Evolutionary conservation across 257 asterid genomes (phyloP), one percentile per base, ranked within the genome.

Genomic region (Solanum commersonii): DNA sequence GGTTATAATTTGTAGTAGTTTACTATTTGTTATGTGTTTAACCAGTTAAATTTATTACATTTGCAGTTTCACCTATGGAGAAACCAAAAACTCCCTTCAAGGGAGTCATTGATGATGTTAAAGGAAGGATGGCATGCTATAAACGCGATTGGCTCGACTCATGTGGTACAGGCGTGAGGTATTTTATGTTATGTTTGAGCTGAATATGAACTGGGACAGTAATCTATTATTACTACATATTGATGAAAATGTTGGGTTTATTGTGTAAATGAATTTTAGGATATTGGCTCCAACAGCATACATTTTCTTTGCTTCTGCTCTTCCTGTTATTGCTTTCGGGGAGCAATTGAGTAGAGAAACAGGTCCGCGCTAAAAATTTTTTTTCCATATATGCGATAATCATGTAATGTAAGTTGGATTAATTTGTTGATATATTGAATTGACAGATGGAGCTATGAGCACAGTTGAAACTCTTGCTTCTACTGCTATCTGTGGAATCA

Each of bases 321-420:
- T 96, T 84, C 99, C 99, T 49, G 99, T 96, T 29, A 94, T 96
- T 88, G 98, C 98, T 81, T 96, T 96, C 35, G 98, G 99, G 40
- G 98, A 96, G 91, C 98, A 96, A 84, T 77, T 96, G 90, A 96
- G 98, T 89, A 91, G 99, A 84, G 83, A 76, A 92, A 95, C 99
- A 91, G 98, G 99, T 96, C 87, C 20, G 88, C 27, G 14, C n/a
- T 83, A 49, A 44, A 44, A 1, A 4, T 68, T 79, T 40, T 20
- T 71, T 71, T 31, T 8, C 31, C 20, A 11, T 59, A 14, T 65
- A 16, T 52, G 16, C 0, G 13, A 18, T 27, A 76, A 49, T 68
- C 46, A 10, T n/a, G 38, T 27, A 11, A 33, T 8, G 84, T 37
- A 49, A 5, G 2, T 63, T 25, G 52, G 59, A 70, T 25, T 35